Base-by-base conservation (phyloP, 306 rosid species). In the Clitoria ternatea region DNA sequence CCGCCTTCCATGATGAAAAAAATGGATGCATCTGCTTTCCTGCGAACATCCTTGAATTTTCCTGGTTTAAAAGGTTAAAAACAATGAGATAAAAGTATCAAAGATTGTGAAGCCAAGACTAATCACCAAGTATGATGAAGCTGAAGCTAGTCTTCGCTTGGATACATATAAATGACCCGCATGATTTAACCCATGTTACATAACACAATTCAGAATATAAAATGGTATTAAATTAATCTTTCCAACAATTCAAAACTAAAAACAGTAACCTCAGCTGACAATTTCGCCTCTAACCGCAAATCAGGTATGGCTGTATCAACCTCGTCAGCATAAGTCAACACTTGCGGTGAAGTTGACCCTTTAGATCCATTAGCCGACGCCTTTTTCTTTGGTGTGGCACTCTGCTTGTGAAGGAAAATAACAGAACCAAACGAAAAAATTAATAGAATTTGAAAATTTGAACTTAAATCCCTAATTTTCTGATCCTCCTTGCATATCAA, bases 21-120 rank as follows among this genome's bases (percentile, higher is more conserved):
- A 85, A 87, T 2, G 99, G 97, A 77, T 90, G 95, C 5, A 83
- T 49, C 78, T 94, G 77, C 75, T 77, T 73, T 26, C 99, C 99
- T 13, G 92, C 89, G 77, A 66, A 90, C 23, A 85, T 62, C 86
- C 86, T 89, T 1, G 90, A 85, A 77, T 78, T 89, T 86, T 94
- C 99, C 99, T 94, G 89, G 70, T 60, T 43, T 14, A 49, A 77
- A 63, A 43, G 6, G 27, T 8, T 32, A 11, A 44, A 32, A 42
- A 15, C n/a, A n/a, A n/a, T n/a, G n/a, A n/a, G 43, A 22, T 4
- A 10, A 5, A 35, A 6, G 19, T 27, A 77, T 61, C 87, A 70
- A 42, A 59, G 69, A 33, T 33, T 61, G 43, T 30, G 61, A 27
- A 37, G 61, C 24, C 5, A 0, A 13, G 4, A 7, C 19, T 40